Conservation (phyloP, 1,139 yeast genomes). For the Blastobotrys arbuscula region DNA sequence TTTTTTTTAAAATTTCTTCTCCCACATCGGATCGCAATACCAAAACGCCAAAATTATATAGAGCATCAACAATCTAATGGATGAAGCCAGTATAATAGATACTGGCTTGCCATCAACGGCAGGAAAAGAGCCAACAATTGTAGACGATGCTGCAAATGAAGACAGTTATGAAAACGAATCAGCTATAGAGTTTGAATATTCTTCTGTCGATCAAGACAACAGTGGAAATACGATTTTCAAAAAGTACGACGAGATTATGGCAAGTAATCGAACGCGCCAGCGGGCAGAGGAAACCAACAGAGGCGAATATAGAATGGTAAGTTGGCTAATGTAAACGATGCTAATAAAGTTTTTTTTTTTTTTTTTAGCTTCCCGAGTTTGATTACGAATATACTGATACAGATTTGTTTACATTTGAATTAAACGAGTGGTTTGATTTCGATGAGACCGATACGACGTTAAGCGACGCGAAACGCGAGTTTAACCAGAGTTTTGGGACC, state of each 20-base stretch:
- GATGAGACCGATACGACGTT: constrained; percentile 20
- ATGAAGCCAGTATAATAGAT: constrained; percentile 11
- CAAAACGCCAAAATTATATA: no score
- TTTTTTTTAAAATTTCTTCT: no score
- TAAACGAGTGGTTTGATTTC: constrained; percentile 36
- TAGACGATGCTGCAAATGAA: neutral
- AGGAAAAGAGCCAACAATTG: neutral
- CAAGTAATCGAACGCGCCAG: constrained; percentile 22
- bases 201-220: no score
- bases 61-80: constrained; percentile 5
- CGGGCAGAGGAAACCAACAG: constrained; percentile 18
- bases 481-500: constrained; percentile 7
- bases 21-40: no score
- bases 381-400: constrained; percentile 22
- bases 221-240: neutral
- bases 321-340: neutral
- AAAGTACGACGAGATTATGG: constrained; percentile 15
- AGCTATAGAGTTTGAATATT: neutral
- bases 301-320: constrained; percentile 7
- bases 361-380: constrained; percentile 10
- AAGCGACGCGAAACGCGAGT: constrained; percentile 22
- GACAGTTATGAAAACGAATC: neutral
- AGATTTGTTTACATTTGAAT: constrained; percentile 25
- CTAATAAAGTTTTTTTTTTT: no score
- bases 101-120: constrained; percentile 12